These are phyloP conservation scores for Backusella australiensis DNA, from an alignment of 192 early-diverging fungal species.

Conservation along the genomic window DNA sequence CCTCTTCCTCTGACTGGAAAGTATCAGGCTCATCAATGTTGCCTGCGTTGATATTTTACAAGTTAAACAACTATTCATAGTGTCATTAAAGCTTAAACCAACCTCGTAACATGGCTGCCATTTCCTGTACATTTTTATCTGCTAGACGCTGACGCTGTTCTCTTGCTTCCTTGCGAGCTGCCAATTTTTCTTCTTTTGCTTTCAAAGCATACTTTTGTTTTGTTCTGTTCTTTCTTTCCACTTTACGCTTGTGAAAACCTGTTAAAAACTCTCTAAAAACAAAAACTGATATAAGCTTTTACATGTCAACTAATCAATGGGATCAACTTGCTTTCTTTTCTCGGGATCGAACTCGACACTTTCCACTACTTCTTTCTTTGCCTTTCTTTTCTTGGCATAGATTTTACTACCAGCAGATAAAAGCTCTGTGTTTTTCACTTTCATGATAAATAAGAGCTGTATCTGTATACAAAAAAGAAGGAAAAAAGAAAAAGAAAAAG, in stretches of 20 bases:
- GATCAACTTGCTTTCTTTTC: constrained; percentile 50
- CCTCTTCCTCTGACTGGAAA: constrained; percentile 23
- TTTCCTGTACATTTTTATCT: constrained; percentile 51
- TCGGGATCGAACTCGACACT: constrained; percentile 62
- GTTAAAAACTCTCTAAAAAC: constrained; percentile 62
- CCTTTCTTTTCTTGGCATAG: constrained; percentile 71
- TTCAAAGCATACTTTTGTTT: constrained; percentile 40
- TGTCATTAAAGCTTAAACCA: neutral
- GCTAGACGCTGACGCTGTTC: constrained; percentile 47
- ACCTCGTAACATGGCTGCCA: constrained; percentile 45
- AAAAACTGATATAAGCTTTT: neutral
- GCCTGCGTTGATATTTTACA: neutral
- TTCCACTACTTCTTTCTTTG: constrained; percentile 59
- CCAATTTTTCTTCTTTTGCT: constrained; percentile 53
- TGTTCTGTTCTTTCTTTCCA: constrained; percentile 64
- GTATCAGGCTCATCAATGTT: neutral
- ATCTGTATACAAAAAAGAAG: neutral
- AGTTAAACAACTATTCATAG: neutral
- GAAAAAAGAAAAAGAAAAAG: neutral
- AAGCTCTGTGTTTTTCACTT: constrained; percentile 46
- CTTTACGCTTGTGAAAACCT: constrained; percentile 78
- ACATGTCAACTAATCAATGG: neutral
- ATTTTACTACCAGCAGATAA: constrained; percentile 59
- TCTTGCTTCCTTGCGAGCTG: constrained; percentile 51
- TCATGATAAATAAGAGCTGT: neutral